Evolutionary conservation across 345 rosid genomes (phyloP).

Genomic region (Erodium maritimum): DNA sequence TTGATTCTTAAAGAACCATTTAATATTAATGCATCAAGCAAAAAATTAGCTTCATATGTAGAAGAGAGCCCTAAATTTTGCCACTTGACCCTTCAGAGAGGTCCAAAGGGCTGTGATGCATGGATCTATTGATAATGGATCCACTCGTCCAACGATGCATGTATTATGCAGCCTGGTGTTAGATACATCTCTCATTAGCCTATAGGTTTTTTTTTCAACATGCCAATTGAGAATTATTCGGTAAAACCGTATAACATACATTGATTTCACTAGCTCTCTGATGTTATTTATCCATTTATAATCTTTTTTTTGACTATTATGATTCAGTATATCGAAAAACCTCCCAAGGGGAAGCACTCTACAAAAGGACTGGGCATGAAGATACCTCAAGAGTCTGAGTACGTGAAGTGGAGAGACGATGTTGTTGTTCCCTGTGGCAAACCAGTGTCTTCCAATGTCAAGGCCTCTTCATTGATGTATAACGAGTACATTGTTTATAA

Average conservation of each 20-base stretch:
- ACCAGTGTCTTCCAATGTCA: constrained; percentile 64
- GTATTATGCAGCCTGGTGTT: background rate
- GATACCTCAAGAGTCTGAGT: constrained; percentile 64
- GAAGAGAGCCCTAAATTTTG: no score
- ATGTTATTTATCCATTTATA: background rate
- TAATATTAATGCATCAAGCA: no score
- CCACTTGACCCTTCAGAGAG: no score
- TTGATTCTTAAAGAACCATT: no score
- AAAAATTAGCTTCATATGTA: no score
- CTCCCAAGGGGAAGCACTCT: constrained; percentile 82
- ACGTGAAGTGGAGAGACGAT: constrained; percentile 73
- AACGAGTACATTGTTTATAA: constrained; percentile 88
- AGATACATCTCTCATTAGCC: background rate
- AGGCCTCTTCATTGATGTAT: constrained; percentile 78
- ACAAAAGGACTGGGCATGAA: constrained; percentile 92
- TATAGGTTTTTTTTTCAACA: background rate
- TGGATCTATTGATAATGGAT: no score
- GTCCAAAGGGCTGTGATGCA: no score
- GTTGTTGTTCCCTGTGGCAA: constrained; percentile 84
- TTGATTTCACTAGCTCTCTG: background rate
- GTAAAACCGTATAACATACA: background rate
- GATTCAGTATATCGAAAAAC: constrained; percentile 68
- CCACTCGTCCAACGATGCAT: background rate
- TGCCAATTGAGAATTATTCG: background rate
- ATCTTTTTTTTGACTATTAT: background rate